A percentile compares a stretch with the other conserved stretches of the same genome.
Evolutionary conservation across 371 early-diverging fungal genomes (phyloP).

Genomic region (Circinella umbellata): DNA sequence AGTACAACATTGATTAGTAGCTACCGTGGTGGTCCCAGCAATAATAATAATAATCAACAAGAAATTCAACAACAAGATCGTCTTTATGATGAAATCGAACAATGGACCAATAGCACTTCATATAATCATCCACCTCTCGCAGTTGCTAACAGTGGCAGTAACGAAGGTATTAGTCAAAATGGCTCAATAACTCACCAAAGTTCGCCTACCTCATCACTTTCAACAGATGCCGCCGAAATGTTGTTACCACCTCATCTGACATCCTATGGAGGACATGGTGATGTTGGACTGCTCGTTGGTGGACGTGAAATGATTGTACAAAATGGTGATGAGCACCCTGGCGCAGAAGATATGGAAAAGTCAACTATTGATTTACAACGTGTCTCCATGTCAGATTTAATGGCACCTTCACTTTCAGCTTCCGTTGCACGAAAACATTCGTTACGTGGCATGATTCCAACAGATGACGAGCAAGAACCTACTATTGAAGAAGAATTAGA

Average conservation of each 20-base stretch:
- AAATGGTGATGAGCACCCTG: neutral
- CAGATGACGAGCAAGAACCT: neutral
- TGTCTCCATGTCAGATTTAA: slow-evolving; percentile 12
- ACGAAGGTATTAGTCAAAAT: slow-evolving; percentile 8
- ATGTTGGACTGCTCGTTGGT: neutral
- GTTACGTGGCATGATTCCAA: slow-evolving; percentile 8
- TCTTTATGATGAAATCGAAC: slow-evolving; percentile 31
- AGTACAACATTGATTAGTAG: slow-evolving; percentile 21
- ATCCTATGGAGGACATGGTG: slow-evolving; percentile 22
- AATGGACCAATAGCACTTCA: slow-evolving; percentile 24
- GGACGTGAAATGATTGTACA: slow-evolving; percentile 9
- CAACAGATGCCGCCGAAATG: slow-evolving; percentile 23
- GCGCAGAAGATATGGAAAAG: neutral
- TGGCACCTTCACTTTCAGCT: slow-evolving; percentile 21
- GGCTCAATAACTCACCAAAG: slow-evolving; percentile 3
- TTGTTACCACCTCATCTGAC: slow-evolving; percentile 30
- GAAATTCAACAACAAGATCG: slow-evolving; percentile 21
- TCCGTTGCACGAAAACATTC: slow-evolving; percentile 25
- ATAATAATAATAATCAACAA: slow-evolving; percentile 4
- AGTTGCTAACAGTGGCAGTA: neutral
- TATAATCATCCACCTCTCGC: neutral
- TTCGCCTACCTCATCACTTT: slow-evolving; percentile 16
- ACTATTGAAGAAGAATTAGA: no score
- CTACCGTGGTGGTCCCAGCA: neutral
- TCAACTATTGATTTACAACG: slow-evolving; percentile 11